These are phyloP conservation scores for Suillus weaverae DNA, from an alignment of 768 basidiomycete species.

Conservation along the genomic window DNA sequence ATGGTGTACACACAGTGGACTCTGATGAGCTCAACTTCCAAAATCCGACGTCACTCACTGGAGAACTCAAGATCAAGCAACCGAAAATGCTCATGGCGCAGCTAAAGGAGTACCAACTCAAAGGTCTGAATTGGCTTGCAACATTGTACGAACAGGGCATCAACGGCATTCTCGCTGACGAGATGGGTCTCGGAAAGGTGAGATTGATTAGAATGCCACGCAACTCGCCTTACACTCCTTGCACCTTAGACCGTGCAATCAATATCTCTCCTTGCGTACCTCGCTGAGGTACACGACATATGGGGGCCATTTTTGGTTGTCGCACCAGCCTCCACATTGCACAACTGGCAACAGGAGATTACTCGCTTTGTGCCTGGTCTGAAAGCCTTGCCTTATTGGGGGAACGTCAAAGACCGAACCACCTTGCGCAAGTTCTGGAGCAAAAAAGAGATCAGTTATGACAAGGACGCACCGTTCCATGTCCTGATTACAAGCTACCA, in stretches of 20 bases:
- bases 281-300: constrained; percentile 96
- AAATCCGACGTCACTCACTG: constrained; percentile 90
- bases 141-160: constrained; percentile 99
- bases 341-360: constrained; percentile 99
- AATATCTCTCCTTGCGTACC: constrained; percentile 91
- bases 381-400: constrained; percentile 98
- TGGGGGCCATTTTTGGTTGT: constrained; percentile 99
- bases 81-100: constrained; percentile 96
- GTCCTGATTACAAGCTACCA: constrained; percentile 97
- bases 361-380: constrained; percentile 92
- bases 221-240: neutral
- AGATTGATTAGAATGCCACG: constrained; percentile 13
- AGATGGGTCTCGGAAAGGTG: constrained; percentile 95
- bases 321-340: constrained; percentile 93
- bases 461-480: constrained; percentile 94
- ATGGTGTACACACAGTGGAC: constrained; percentile 57
- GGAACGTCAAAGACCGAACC: constrained; percentile 92
- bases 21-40: constrained; percentile 99
- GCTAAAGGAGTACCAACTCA: constrained; percentile 97
- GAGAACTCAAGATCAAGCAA: constrained; percentile 82
- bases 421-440: constrained; percentile 98
- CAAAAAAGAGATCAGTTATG: constrained; percentile 94
- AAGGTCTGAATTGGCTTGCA: constrained; percentile 96
- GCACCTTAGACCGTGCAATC: constrained; percentile 86
- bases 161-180: constrained; percentile 98